phyloP scores from a whole-genome alignment of 78 protist species.

The Paratrimastix pyriformis region DNA sequence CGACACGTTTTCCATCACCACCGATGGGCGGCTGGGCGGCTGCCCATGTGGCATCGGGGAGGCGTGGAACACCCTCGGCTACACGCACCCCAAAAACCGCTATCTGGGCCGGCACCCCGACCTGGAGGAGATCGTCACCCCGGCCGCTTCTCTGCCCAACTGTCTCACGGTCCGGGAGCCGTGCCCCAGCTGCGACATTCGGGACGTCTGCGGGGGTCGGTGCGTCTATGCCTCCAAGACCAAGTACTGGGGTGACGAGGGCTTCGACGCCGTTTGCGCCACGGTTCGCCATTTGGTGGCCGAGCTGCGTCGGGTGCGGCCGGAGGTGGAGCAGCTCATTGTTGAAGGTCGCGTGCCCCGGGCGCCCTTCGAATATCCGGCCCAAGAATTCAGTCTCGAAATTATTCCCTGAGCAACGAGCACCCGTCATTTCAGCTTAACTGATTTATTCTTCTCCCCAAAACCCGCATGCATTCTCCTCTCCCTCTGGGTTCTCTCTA shows the following conservation, averaged over 20 bases:
- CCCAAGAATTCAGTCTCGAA: conserved; percentile 11
- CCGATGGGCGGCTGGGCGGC: not conserved
- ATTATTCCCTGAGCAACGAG: conserved; percentile 4
- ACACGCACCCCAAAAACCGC: not conserved
- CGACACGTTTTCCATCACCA: conserved; percentile 3
- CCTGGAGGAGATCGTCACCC: not conserved
- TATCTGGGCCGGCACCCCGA: not conserved
- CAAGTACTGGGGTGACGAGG: not conserved
- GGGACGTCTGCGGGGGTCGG: conserved; percentile 3
- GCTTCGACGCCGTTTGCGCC: not conserved
- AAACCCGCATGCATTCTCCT: too few species aligned
- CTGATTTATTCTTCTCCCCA: too few species aligned
- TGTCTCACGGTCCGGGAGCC: not conserved
- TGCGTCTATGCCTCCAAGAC: conserved; percentile 1
- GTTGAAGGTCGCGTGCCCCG: not conserved
- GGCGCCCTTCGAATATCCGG: conserved; percentile 4
- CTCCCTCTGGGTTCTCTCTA: too few species aligned
- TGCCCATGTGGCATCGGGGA: conserved; percentile 6
- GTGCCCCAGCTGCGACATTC: not conserved
- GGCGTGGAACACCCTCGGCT: not conserved
- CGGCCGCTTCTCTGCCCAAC: not conserved
- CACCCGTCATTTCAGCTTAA: too few species aligned
- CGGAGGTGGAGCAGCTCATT: not conserved
- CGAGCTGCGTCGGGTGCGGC: not conserved
- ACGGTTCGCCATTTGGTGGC: not conserved